Evolutionary conservation across 2,329 filamentous ascomycete species (phyloP).

Genomic region (Cercospora sesami): DNA sequence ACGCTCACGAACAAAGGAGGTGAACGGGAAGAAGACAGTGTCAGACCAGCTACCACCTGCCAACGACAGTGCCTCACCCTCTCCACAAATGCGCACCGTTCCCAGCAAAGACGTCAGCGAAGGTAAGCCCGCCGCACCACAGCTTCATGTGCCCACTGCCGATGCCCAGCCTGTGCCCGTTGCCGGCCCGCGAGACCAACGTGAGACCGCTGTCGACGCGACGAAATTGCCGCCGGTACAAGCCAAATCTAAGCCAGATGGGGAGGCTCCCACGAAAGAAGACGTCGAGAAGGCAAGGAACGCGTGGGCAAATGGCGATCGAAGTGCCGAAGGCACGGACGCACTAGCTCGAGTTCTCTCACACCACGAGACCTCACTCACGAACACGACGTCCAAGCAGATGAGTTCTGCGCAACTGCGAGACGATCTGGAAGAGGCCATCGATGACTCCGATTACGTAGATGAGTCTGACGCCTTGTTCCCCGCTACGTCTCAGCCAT

Average conservation of each 20-base stretch:
- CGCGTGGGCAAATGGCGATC: conserved; percentile 32
- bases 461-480: conserved; percentile 18
- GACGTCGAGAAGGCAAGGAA: conserved; percentile 32
- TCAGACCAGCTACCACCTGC: conserved; percentile 27
- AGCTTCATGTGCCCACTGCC: conserved; percentile 23
- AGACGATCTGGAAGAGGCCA: conserved; percentile 26
- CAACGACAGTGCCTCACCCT: conserved; percentile 25
- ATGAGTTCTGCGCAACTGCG: conserved; percentile 10
- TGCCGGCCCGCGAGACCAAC: conserved; percentile 14
- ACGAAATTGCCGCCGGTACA: not conserved
- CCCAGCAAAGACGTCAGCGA: conserved; percentile 15
- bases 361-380: conserved; percentile 30
- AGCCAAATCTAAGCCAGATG: conserved; percentile 2
- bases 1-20: conserved; percentile 14
- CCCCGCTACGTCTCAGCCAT: not conserved
- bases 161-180: conserved; percentile 25
- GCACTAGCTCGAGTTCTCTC: conserved; percentile 37
- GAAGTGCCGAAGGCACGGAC: conserved; percentile 33
- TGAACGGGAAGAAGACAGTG: conserved; percentile 22
- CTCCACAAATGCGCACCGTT: conserved; percentile 25
- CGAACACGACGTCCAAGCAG: conserved; percentile 21
- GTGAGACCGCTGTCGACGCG: conserved; percentile 7
- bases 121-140: conserved; percentile 18
- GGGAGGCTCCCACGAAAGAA: conserved; percentile 24
- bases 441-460: conserved; percentile 30